These are phyloP conservation scores for Beta vulgaris DNA, from an alignment of 148 eudicot species.

Conservation along the genomic window DNA sequence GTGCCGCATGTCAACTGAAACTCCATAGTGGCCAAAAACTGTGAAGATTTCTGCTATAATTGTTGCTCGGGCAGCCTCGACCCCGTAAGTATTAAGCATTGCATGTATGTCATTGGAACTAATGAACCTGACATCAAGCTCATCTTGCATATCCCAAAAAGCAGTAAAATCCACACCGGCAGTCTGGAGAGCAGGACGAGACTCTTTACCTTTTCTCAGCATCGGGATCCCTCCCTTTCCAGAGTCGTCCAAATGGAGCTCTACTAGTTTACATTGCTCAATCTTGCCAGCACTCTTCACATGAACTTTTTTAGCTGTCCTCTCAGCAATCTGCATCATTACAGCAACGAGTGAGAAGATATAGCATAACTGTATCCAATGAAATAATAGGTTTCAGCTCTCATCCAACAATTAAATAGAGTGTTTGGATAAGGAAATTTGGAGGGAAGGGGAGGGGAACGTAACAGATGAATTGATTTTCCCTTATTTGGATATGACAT, in stretches of 20 bases:
- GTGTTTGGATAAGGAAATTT: too few species aligned
- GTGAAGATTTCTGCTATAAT: constrained; percentile 71
- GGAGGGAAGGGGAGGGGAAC: too few species aligned
- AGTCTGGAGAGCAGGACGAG: constrained; percentile 69
- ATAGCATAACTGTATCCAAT: background rate
- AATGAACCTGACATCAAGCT: constrained; percentile 61
- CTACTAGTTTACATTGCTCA: constrained; percentile 65
- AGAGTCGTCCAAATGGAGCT: constrained; percentile 53
- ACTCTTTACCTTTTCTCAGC: constrained; percentile 34
- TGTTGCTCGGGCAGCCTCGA: constrained; percentile 86
- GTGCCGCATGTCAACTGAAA: constrained; percentile 82
- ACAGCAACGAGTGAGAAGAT: constrained; percentile 1
- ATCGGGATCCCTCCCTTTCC: constrained; percentile 35
- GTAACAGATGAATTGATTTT: too few species aligned
- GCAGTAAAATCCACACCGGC: constrained; percentile 77
- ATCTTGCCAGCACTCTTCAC: constrained; percentile 77
- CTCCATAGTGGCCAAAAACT: constrained; percentile 81
- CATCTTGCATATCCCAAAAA: constrained; percentile 85
- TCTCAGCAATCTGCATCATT: constrained; percentile 67
- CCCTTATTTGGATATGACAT: too few species aligned
- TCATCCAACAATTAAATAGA: too few species aligned
- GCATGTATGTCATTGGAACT: constrained; percentile 74
- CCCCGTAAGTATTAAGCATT: constrained; percentile 73
- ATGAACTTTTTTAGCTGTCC: constrained; percentile 67
- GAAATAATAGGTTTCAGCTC: too few species aligned